Evolutionary conservation across 2,329 filamentous ascomycete species (phyloP).

Genomic region (Ophiostoma ips): DNA sequence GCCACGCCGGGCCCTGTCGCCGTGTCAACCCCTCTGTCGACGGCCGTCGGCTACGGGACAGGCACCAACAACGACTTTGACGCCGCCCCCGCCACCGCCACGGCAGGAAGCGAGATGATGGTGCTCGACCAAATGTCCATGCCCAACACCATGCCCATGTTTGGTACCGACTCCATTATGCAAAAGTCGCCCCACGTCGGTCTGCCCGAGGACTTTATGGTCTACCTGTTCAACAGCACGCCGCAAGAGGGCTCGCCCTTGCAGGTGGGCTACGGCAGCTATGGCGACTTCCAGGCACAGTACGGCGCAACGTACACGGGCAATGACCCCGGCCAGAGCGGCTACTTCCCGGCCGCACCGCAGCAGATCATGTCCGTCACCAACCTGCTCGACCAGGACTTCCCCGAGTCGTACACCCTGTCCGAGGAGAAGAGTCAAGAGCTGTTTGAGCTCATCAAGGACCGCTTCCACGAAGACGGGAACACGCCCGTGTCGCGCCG

Average conservation of each 20-base stretch:
- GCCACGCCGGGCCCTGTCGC: neutral
- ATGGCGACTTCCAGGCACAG: constrained; percentile 35
- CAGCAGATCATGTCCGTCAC: constrained; percentile 84
- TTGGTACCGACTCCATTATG: constrained; percentile 63
- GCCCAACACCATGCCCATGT: constrained; percentile 66
- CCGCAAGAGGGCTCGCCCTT: constrained; percentile 39
- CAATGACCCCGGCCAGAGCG: constrained; percentile 32
- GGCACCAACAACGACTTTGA: constrained; percentile 33
- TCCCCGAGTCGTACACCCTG: constrained; percentile 64
- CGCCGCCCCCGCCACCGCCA: constrained; percentile 27
- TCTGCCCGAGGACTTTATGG: constrained; percentile 76
- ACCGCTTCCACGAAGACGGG: constrained; percentile 68
- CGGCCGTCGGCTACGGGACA: constrained; percentile 21
- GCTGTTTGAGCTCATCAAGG: constrained; percentile 66
- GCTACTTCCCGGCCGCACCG: constrained; percentile 43
- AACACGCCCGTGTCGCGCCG: constrained; percentile 59
- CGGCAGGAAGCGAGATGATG: constrained; percentile 40
- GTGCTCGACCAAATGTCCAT: constrained; percentile 48
- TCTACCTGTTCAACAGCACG: constrained; percentile 63
- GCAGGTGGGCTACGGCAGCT: constrained; percentile 28
- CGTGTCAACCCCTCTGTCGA: neutral
- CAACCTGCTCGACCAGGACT: constrained; percentile 66
- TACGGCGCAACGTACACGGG: constrained; percentile 37
- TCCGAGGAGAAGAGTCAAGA: constrained; percentile 81
- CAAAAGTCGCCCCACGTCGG: constrained; percentile 75